phyloP scores from a whole-genome alignment of 352 stramenopile species.

The Bremia lactucae region DNA sequence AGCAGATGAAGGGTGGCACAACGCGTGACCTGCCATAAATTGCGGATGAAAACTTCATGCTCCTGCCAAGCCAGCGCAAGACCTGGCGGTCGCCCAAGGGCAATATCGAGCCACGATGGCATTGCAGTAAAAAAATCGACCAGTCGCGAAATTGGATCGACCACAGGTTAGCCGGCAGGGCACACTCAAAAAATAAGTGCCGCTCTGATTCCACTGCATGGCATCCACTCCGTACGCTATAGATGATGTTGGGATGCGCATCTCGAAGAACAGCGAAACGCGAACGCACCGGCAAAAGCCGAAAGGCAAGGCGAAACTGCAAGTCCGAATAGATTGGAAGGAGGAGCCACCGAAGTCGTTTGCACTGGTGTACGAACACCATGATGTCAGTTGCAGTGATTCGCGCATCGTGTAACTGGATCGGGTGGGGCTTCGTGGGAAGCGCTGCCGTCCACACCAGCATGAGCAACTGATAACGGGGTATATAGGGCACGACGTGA shows the following conservation, averaged over 20 bases:
- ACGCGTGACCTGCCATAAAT: background rate
- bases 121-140: too few relatives aligned
- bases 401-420: background rate
- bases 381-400: background rate
- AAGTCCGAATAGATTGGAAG: too few relatives aligned
- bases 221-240: too few relatives aligned
- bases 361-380: too few relatives aligned
- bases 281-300: too few relatives aligned
- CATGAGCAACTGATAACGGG: background rate
- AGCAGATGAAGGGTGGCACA: background rate
- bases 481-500: background rate
- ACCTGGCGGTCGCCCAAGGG: too few relatives aligned
- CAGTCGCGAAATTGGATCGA: background rate
- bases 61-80: background rate
- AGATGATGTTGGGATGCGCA: background rate
- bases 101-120: too few relatives aligned
- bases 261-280: background rate
- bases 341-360: too few relatives aligned
- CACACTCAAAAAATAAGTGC: background rate
- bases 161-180: background rate
- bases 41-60: background rate
- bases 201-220: background rate
- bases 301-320: too few relatives aligned
- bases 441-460: background rate
- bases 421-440: background rate